Conservation (phyloP, 768 basidiomycete species). For the Pisolithus marmoratus region DNA sequence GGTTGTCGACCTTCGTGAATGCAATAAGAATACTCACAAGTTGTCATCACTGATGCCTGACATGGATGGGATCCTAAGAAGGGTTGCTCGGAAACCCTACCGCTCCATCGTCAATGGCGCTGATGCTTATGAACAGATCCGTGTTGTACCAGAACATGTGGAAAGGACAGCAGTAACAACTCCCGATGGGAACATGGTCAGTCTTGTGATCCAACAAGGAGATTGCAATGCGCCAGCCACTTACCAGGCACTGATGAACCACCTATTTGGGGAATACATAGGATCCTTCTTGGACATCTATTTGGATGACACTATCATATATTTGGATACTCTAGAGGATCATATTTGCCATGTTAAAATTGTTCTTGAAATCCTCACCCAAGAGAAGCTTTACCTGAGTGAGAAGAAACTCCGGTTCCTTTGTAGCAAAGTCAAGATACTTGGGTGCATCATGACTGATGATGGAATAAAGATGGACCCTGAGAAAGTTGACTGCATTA, state of each 20-base stretch:
- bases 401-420: constrained; percentile 10
- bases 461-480: constrained; percentile 38
- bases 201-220: too few species aligned
- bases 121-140: too few species aligned
- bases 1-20: too few species aligned
- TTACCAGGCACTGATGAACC: constrained; percentile 40
- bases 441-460: constrained; percentile 32
- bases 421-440: constrained; percentile 27
- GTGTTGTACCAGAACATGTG: too few species aligned
- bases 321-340: constrained; percentile 15
- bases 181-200: too few species aligned
- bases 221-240: constrained; percentile 32
- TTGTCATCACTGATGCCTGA: too few species aligned
- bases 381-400: constrained; percentile 30
- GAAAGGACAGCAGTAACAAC: too few species aligned
- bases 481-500: constrained; percentile 33
- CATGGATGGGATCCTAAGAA: too few species aligned
- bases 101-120: too few species aligned
- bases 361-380: constrained; percentile 28
- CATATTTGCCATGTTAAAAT: constrained; percentile 26
- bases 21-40: too few species aligned
- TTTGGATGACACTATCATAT: not conserved
- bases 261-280: constrained; percentile 23
- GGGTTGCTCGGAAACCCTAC: too few species aligned
- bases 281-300: not conserved